Evolutionary conservation across 2,329 filamentous ascomycete species (phyloP), one percentile per base, ranked within the genome.

Genomic region (Trichoderma sp.): DNA sequence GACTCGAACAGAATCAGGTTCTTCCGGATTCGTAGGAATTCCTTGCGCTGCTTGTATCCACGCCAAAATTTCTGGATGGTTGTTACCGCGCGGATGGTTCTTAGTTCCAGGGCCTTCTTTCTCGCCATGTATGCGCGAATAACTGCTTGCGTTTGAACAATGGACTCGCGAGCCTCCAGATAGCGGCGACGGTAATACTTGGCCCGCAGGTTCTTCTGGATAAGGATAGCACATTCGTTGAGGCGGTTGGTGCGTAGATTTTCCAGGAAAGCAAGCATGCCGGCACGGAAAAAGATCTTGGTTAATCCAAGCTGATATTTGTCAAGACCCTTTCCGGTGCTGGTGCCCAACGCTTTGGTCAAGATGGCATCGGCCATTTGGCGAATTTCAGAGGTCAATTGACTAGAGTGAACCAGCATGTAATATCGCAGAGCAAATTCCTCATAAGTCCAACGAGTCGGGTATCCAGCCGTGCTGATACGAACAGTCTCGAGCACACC

Each of bases 221-320:
- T 99, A 89, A 99, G 92, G 73, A 97, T 92, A 13, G 95, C 95
- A 73, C 94, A 97, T 72, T 93, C 92, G 77, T 97, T 98, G 76
- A 99, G 86, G 68, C 94, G 90, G 72, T 86, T 92, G 13, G 95
- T 97, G 68, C 95, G 89, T 71, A 97, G 85, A 73, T 97, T 97
- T 81, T 99, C 95, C 60, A 99, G 84, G 82, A 97, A 97, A 7
- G 95, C 95, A 74, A 99, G 89, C 95, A 99, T 99, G 79, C 95
- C 95, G 67, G 95, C 95, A 69, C 95, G 91, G 89, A 99, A 99
- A 83, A 99, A 99, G 77, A 99, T 97, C 83, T 99, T 99, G 63
- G 94, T 98, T 72, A 98, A 84, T 81, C 95, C 95, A 71, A 99
- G 87, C 81, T 99, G 95, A 77, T 98, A 99, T 81, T 97, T 99